A percentile compares a stretch with the other conserved stretches of the same genome.
Conservation (phyloP, 192 early-diverging fungal species). For the Globomyces pollinis-pini region DNA sequence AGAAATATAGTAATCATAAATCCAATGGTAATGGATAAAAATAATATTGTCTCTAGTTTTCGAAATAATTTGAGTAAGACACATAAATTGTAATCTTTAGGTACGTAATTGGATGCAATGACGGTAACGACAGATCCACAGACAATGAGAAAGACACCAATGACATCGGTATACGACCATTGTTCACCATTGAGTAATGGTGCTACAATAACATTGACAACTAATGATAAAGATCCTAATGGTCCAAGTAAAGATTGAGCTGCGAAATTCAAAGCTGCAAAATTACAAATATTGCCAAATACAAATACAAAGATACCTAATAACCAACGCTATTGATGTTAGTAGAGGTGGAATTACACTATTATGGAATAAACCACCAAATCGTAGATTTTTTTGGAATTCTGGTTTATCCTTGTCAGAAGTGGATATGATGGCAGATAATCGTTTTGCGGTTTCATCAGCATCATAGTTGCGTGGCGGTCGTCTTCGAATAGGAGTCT, state of each 20-base stretch:
- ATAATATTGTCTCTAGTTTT: slow-evolving; percentile 54
- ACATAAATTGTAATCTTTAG: slow-evolving; percentile 61
- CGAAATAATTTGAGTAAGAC: slow-evolving; percentile 62
- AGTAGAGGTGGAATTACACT: slow-evolving; percentile 24
- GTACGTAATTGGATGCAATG: slow-evolving; percentile 25
- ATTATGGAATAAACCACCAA: slow-evolving; percentile 26
- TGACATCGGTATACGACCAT: slow-evolving; percentile 57
- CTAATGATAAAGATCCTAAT: slow-evolving; percentile 69
- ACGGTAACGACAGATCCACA: slow-evolving; percentile 67
- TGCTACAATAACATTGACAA: slow-evolving; percentile 71
- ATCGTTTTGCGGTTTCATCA: no score
- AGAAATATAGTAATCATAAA: slow-evolving; percentile 48
- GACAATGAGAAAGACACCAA: slow-evolving; percentile 68
- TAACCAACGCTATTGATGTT: slow-evolving; percentile 45
- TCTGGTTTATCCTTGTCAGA: slow-evolving; percentile 14
- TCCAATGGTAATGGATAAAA: slow-evolving; percentile 50
- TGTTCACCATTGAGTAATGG: slow-evolving; percentile 68
- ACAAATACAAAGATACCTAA: slow-evolving; percentile 64
- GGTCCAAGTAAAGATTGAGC: slow-evolving; percentile 74
- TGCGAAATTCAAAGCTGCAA: slow-evolving; percentile 70
- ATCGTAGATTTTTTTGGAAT: slow-evolving; percentile 25
- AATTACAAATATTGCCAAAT: slow-evolving; percentile 63
- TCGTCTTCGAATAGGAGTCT: no score
- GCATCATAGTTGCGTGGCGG: no score
- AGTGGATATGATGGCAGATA: no score